Evolutionary conservation across 1,139 yeast species (phyloP).

Genomic region (Kodamaea sp.): DNA sequence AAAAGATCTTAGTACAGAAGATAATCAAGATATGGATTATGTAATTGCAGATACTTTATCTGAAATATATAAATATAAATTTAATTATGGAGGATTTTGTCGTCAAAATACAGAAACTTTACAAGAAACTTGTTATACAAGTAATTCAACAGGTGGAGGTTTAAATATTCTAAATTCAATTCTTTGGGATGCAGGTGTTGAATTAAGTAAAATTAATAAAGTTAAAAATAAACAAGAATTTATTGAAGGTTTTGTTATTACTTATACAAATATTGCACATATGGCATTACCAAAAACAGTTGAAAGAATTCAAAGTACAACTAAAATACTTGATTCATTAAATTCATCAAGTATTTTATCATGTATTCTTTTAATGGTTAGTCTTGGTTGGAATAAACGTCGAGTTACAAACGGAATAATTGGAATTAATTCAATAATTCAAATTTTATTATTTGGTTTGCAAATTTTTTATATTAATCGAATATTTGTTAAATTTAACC

Average conservation of each 20-base stretch:
- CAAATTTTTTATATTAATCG: slow-evolving; percentile 3
- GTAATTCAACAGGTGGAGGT: slow-evolving; percentile 28
- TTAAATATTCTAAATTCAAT: slow-evolving; percentile 46
- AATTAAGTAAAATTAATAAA: slow-evolving; percentile 40
- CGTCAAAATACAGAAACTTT: slow-evolving; percentile 25
- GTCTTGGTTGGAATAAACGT: slow-evolving; percentile 5
- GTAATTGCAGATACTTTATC: slow-evolving; percentile 43
- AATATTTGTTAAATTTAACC: background rate
- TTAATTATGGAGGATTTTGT: slow-evolving; percentile 51
- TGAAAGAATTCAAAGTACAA: slow-evolving; percentile 4
- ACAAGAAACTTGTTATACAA: slow-evolving; percentile 28
- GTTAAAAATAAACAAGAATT: slow-evolving; percentile 34
- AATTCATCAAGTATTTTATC: slow-evolving; percentile 1
- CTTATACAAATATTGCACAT: slow-evolving; percentile 18
- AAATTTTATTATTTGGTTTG: background rate
- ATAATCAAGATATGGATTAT: slow-evolving; percentile 18
- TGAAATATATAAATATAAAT: slow-evolving; percentile 36
- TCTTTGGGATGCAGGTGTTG: slow-evolving; percentile 48
- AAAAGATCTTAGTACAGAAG: slow-evolving; percentile 42
- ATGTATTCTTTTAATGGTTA: slow-evolving; percentile 2
- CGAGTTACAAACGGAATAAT: background rate
- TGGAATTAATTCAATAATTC: background rate
- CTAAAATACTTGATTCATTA: slow-evolving; percentile 1
- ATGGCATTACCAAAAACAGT: slow-evolving; percentile 1
- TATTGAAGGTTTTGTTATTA: slow-evolving; percentile 39